A percentile compares a stretch with the other conserved stretches of the same genome.
phyloP scores from a whole-genome alignment of 768 basidiomycete species.

The Leucosporidium scottii region DNA sequence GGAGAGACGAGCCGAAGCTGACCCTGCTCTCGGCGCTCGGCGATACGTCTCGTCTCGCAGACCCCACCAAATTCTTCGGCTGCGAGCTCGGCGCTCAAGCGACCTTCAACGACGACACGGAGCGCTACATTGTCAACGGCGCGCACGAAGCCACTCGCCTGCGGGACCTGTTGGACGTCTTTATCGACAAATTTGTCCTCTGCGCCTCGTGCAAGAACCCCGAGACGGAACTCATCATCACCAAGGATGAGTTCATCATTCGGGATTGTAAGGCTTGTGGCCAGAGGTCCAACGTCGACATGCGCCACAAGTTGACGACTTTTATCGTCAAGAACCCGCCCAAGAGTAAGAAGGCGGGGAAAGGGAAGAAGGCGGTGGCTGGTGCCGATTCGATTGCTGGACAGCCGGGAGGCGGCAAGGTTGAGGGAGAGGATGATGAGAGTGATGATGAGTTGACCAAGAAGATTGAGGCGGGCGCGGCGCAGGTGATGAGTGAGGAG shows the following conservation, averaged over 20 bases:
- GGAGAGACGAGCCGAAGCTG: too few species aligned
- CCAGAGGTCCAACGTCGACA: constrained; percentile 80
- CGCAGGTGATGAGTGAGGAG: constrained; percentile 49
- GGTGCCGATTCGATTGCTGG: constrained; percentile 38
- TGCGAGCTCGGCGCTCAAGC: constrained; percentile 98
- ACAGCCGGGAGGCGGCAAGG: constrained; percentile 6
- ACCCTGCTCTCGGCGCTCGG: too few species aligned
- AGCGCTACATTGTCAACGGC: constrained; percentile 97
- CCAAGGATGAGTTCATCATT: constrained; percentile 80
- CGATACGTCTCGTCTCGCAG: constrained; percentile 44
- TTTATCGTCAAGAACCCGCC: constrained; percentile 98
- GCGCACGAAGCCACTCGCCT: constrained; percentile 85
- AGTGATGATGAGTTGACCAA: constrained; percentile 74
- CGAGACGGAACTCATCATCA: constrained; percentile 88
- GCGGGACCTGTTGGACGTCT: constrained; percentile 87
- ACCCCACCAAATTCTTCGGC: constrained; percentile 98
- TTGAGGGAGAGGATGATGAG: constrained; percentile 49
- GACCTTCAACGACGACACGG: constrained; percentile 90
- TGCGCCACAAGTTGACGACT: constrained; percentile 92
- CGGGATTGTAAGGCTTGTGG: constrained; percentile 99
- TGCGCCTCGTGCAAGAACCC: constrained; percentile 98
- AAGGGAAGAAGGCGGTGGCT: constrained; percentile 39
- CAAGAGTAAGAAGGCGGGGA: constrained; percentile 62
- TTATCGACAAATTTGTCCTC: constrained; percentile 98
- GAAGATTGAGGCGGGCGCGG: constrained; percentile 87